Base-by-base conservation (phyloP, 148 eudicot genomes). In the Rhododendron williamsianum region DNA sequence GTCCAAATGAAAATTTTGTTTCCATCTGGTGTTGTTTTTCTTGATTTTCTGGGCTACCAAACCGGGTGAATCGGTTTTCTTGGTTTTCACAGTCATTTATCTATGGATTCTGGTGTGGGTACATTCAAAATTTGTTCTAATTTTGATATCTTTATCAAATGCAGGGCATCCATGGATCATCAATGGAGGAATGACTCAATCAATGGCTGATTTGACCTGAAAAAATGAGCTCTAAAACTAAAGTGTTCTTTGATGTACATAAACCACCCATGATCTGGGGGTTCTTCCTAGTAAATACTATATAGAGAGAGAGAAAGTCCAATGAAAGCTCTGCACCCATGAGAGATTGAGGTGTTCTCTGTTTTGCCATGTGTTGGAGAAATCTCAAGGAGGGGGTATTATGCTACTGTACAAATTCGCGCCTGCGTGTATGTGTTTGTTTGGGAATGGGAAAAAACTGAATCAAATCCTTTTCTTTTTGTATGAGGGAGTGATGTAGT, bases 151-250 rank as follows among this genome's bases (percentile, higher is more conserved):
- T 2, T 63, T 63, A 65, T 9, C 46, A 81, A 84, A 12, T 87
- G 81, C 94, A 94, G 97, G 97, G 85, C 97, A 94, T 84, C 97
- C 97, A 86, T 94, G 97, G 97, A 90, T 94, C 23, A 87, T 92
- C 4, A 91, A 83, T 86, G 94, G 94, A 87, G 97, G 97, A 84
- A 87, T 82, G 63, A 87, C 88, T 3, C 23, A 76, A 73, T 60
- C 89, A 72, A 73, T 86, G 90, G 58, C 85, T 51, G 89, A 87
- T 84, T 43, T 83, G 76, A 88, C 85, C 78, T 90, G 85, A 86
- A 52, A 52, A 58, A 82, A n/a, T 54, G 51, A 3, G 65, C 12
- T 73, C 16, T 0, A 41, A 54, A 7, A 18, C 60, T 5, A 1
- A 36, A 16, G n/a, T 41, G 79, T 12, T 5, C 56, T 67, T 43